phyloP scores from a whole-genome alignment of 805 yeast genomes.

The Pichia nanzhaoensis region DNA sequence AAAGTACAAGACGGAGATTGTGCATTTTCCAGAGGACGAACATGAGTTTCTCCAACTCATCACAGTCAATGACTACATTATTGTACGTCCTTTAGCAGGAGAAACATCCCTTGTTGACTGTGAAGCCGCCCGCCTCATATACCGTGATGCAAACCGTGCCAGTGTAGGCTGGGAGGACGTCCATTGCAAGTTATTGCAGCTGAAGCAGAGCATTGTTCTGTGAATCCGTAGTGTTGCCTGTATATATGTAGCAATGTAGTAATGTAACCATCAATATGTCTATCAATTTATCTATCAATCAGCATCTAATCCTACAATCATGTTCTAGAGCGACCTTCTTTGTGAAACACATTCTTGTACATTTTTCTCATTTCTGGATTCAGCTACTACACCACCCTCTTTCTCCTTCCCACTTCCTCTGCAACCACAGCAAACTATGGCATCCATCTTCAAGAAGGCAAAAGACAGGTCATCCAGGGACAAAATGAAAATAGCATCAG shows the following conservation, averaged over 20 bases:
- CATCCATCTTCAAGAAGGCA: slow-evolving; percentile 26
- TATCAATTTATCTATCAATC: no score
- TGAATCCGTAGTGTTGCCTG: no score
- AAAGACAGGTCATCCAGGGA: slow-evolving; percentile 27
- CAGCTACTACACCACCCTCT: no score
- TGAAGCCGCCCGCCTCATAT: background rate
- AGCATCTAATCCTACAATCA: no score
- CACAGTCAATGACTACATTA: slow-evolving; percentile 30
- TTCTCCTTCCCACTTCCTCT: no score
- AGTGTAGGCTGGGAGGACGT: background rate
- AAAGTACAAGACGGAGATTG: slow-evolving; percentile 21
- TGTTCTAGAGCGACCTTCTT: no score
- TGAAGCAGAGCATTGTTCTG: no score
- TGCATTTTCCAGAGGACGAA: slow-evolving; percentile 26
- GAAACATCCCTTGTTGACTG: background rate
- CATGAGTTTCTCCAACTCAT: slow-evolving; percentile 31
- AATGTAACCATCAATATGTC: no score
- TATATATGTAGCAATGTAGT: no score
- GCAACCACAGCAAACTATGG: slow-evolving; percentile 10
- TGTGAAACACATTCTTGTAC: no score
- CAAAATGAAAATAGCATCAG: slow-evolving; percentile 18
- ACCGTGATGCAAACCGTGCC: background rate
- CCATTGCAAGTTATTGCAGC: background rate
- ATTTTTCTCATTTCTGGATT: no score
- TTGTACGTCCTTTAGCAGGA: no score